Percentiles rank a stretch among this genome's conserved stretches.
Evolutionary conservation across 2,329 filamentous ascomycete species (phyloP).

Genomic region (Neofusicoccum laricinum): DNA sequence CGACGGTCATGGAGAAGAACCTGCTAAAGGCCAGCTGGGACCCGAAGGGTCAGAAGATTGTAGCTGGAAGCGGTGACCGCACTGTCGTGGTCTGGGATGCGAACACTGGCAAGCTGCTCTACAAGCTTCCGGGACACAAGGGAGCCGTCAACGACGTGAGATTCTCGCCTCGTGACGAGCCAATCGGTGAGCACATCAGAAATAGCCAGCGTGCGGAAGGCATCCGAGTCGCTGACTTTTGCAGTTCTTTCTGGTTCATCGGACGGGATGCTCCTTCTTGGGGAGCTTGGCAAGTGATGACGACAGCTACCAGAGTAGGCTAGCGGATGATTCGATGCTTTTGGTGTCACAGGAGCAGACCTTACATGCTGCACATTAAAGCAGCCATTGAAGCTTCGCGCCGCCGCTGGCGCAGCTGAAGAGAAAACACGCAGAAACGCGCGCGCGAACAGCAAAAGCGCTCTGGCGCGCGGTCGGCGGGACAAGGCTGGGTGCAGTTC

Average conservation of each 20-base stretch:
- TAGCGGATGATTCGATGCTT: background rate
- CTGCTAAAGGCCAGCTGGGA: conserved; percentile 90
- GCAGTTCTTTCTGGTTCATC: conserved; percentile 84
- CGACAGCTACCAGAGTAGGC: background rate
- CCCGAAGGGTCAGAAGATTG: conserved; percentile 77
- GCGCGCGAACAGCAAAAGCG: background rate
- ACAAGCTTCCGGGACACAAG: conserved; percentile 94
- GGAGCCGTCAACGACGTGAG: conserved; percentile 93
- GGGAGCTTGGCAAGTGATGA: conserved; percentile 66
- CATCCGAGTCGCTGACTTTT: background rate
- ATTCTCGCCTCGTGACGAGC: conserved; percentile 80
- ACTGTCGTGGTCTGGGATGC: conserved; percentile 90
- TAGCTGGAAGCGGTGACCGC: conserved; percentile 84
- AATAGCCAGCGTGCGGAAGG: background rate
- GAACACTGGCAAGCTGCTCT: conserved; percentile 82
- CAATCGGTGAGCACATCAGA: conserved; percentile 67
- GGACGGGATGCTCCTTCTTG: conserved; percentile 80
- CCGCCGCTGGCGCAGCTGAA: background rate
- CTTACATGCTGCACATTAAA: conserved; percentile 8
- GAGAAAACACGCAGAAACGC: background rate
- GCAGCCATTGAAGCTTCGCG: background rate
- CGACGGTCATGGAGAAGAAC: conserved; percentile 85
- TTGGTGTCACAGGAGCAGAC: conserved; percentile 8
- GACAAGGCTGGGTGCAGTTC: background rate
- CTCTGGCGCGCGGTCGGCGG: background rate